These are phyloP conservation scores for Dipteronia sinensis DNA, from an alignment of 345 rosid species.

Conservation along the genomic window DNA sequence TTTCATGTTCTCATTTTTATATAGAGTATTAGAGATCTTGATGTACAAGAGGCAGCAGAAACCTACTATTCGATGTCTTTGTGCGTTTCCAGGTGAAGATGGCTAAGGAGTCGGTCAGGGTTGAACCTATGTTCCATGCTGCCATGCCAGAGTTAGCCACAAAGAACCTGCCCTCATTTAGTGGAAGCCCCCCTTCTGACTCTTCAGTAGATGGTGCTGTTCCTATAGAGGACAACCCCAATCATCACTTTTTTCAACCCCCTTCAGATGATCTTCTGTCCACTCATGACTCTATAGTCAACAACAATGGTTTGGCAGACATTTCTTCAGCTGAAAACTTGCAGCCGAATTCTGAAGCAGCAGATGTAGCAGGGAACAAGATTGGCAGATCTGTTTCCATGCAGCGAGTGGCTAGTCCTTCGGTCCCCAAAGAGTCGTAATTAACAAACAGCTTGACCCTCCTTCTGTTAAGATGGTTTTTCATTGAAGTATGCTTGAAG, in stretches of 20 bases:
- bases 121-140: constrained; percentile 58
- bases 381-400: constrained; percentile 63
- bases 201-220: constrained; percentile 54
- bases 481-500: constrained; percentile 11
- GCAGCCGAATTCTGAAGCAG: constrained; percentile 32
- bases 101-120: constrained; percentile 91
- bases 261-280: constrained; percentile 31
- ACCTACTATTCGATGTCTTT: constrained; percentile 4
- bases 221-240: constrained; percentile 51
- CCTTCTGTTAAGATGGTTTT: not conserved
- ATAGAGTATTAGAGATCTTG: not conserved
- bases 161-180: constrained; percentile 41
- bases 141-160: constrained; percentile 49
- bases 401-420: constrained; percentile 69
- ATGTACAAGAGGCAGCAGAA: not conserved
- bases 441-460: constrained; percentile 12
- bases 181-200: constrained; percentile 46
- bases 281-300: constrained; percentile 29
- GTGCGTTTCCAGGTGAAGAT: constrained; percentile 68
- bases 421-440: constrained; percentile 26
- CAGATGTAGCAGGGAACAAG: constrained; percentile 47
- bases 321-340: constrained; percentile 46
- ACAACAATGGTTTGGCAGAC: constrained; percentile 39
- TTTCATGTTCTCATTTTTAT: not conserved
- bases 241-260: constrained; percentile 38